Evolutionary conservation across 2,329 filamentous ascomycete species (phyloP).

Genomic region (Phialophora verrucosa): DNA sequence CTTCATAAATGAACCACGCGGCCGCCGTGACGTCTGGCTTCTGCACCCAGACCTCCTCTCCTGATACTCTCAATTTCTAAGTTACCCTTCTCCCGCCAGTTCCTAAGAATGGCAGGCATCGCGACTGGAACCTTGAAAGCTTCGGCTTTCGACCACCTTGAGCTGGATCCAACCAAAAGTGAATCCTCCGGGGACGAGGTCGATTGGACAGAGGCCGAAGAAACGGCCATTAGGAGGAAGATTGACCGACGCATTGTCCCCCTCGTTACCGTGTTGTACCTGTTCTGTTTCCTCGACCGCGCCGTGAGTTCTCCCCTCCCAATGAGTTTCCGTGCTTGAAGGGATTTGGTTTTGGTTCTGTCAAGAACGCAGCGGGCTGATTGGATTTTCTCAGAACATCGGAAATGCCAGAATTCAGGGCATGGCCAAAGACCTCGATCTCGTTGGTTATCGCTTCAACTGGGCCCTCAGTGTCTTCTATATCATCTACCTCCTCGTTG

Average conservation of each 20-base stretch:
- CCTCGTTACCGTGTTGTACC: constrained; percentile 35
- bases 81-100: not conserved
- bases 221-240: constrained; percentile 33
- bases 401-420: constrained; percentile 41
- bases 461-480: constrained; percentile 54
- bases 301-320: constrained; percentile 17
- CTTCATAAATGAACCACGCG: not conserved
- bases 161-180: constrained; percentile 25
- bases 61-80: not conserved
- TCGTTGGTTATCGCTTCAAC: constrained; percentile 54
- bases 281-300: constrained; percentile 36
- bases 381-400: constrained; percentile 8
- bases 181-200: constrained; percentile 26
- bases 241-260: constrained; percentile 35
- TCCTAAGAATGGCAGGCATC: constrained; percentile 9
- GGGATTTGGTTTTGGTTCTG: not conserved
- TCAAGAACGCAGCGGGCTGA: not conserved
- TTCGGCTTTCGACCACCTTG: constrained; percentile 22
- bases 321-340: not conserved
- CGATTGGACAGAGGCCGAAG: constrained; percentile 36
- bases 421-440: constrained; percentile 57
- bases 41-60: not conserved
- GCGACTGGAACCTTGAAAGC: constrained; percentile 20
- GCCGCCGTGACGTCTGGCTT: not conserved
- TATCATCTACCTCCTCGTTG: constrained; percentile 46